Conservation (phyloP, 805 yeast genomes). For the Candida methanosorbosa region DNA sequence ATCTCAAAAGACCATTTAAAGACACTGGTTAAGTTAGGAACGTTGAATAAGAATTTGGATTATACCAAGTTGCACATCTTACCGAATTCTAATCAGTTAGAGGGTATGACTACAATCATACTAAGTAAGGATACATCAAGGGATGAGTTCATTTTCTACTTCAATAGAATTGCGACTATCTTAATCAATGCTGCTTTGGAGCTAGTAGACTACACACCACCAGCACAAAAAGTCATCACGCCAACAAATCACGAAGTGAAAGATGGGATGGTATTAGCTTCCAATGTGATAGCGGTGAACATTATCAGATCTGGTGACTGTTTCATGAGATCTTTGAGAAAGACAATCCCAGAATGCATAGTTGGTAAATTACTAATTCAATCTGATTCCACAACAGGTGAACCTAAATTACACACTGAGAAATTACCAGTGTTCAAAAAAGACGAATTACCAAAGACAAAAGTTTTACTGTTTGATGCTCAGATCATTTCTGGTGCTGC, state of each 20-base stretch:
- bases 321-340: conserved; percentile 70
- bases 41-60: conserved; percentile 22
- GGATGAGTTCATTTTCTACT: conserved; percentile 79
- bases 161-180: conserved; percentile 71
- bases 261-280: conserved; percentile 25
- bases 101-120: conserved; percentile 64
- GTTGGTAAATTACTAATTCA: conserved; percentile 84
- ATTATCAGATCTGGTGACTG: conserved; percentile 91
- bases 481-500: conserved; percentile 92
- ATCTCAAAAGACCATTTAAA: conserved; percentile 65
- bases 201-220: conserved; percentile 32
- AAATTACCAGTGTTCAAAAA: conserved; percentile 43
- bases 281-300: conserved; percentile 61
- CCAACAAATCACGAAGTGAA: conserved; percentile 26
- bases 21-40: conserved; percentile 52
- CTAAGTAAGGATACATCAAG: conserved; percentile 45
- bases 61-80: conserved; percentile 27
- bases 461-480: conserved; percentile 71
- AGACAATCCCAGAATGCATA: conserved; percentile 67
- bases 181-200: conserved; percentile 66
- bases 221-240: conserved; percentile 24
- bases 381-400: conserved; percentile 84
- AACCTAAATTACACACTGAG: conserved; percentile 85
- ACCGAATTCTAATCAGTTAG: conserved; percentile 54
- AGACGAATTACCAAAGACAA: too few species aligned